Evolutionary conservation across 2,329 filamentous ascomycete genomes (phyloP).

Genomic region (Diaporthe destruens): DNA sequence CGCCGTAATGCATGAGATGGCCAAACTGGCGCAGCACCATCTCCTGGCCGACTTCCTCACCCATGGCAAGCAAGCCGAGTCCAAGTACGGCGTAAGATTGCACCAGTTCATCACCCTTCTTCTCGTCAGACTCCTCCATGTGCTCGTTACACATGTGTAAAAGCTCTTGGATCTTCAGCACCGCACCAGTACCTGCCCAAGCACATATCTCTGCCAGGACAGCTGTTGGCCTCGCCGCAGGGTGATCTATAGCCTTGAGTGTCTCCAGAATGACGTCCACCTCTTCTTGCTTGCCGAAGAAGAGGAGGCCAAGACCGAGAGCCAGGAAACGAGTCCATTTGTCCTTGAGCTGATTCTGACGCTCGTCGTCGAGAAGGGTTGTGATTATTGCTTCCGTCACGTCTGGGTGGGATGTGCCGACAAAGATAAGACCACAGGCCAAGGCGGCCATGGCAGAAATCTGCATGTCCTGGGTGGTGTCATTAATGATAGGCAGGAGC

Average conservation of each 20-base stretch:
- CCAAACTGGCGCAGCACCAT: constrained; percentile 99
- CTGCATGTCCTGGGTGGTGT: constrained; percentile 90
- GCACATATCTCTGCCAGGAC: constrained; percentile 96
- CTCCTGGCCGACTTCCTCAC: constrained; percentile 97
- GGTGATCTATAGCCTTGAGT: constrained; percentile 95
- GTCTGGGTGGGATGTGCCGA: constrained; percentile 91
- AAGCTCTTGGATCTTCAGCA: constrained; percentile 96
- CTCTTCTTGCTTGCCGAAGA: constrained; percentile 97
- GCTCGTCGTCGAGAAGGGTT: constrained; percentile 93
- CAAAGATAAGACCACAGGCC: constrained; percentile 89
- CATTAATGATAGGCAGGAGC: constrained; percentile 87
- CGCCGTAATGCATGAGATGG: constrained; percentile 99
- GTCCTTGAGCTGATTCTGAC: constrained; percentile 90
- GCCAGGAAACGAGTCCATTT: constrained; percentile 99
- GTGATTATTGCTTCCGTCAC: constrained; percentile 93
- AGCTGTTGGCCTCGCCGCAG: constrained; percentile 95
- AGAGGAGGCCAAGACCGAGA: constrained; percentile 90
- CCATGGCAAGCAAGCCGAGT: constrained; percentile 95
- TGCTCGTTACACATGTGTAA: constrained; percentile 99
- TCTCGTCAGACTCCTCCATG: constrained; percentile 92
- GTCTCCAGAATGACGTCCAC: constrained; percentile 99
- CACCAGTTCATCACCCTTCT: constrained; percentile 94
- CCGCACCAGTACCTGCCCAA: constrained; percentile 96
- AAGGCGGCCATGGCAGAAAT: constrained; percentile 96
- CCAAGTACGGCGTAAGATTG: constrained; percentile 97